Evolutionary conservation across 176 grass and related monocot genomes (phyloP).

Genomic region (Chrysopogon serrulatus): DNA sequence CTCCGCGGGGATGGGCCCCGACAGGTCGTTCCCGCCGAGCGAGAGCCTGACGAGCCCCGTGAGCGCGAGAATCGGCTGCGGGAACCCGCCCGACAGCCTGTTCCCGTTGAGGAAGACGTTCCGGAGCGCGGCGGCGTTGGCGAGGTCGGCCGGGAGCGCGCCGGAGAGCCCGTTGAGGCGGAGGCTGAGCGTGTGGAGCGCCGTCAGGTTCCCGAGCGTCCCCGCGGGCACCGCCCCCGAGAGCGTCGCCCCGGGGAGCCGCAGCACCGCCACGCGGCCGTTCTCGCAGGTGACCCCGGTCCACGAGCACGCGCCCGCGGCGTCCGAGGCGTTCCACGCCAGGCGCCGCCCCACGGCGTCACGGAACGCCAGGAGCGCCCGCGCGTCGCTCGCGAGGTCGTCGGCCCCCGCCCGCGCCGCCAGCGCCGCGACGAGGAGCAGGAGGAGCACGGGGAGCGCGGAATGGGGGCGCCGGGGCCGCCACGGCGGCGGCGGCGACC

Average conservation of each 20-base stretch:
- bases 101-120: conserved; percentile 60
- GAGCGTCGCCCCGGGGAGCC: conserved; percentile 40
- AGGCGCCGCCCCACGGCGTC: conserved; percentile 43
- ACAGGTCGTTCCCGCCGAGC: conserved; percentile 45
- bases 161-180: conserved; percentile 55
- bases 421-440: not conserved
- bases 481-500: conserved; percentile 3
- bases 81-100: conserved; percentile 47
- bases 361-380: conserved; percentile 51
- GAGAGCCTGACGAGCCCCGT: conserved; percentile 32
- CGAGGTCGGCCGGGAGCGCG: conserved; percentile 36
- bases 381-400: conserved; percentile 44
- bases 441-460: not conserved
- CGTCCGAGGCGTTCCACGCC: conserved; percentile 33
- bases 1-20: conserved; percentile 22
- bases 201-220: conserved; percentile 60
- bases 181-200: conserved; percentile 56
- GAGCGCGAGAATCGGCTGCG: conserved; percentile 22
- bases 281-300: conserved; percentile 43
- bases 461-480: not conserved
- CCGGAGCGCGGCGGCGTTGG: conserved; percentile 15
- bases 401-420: not conserved
- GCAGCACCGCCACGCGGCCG: conserved; percentile 41
- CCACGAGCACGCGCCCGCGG: conserved; percentile 35
- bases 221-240: conserved; percentile 23